These are phyloP conservation scores for Balakata baccata DNA, from an alignment of 345 rosid genomes.

Conservation along the genomic window DNA sequence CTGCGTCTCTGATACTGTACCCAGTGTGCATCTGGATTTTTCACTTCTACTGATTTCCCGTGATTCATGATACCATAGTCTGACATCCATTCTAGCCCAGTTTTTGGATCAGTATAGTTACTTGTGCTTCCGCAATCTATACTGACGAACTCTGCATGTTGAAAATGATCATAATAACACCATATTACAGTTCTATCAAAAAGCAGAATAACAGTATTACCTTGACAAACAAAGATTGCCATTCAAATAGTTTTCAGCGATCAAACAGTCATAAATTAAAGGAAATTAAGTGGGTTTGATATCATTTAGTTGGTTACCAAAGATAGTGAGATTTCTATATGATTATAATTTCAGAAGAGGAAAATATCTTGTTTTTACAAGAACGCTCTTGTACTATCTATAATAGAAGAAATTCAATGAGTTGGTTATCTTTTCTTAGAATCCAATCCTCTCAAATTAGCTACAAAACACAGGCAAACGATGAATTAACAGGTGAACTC, in stretches of 20 bases:
- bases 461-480: background rate
- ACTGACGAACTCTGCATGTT: slow-evolving; percentile 71
- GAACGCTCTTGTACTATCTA: no score
- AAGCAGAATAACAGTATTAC: no score
- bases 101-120: slow-evolving; percentile 60
- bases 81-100: slow-evolving; percentile 82
- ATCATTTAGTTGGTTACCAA: background rate
- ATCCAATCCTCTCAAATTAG: background rate
- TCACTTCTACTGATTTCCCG: slow-evolving; percentile 46
- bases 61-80: slow-evolving; percentile 53
- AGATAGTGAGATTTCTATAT: background rate
- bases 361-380: no score
- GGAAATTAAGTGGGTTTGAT: background rate
- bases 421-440: background rate
- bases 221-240: no score
- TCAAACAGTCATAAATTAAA: no score
- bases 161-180: background rate
- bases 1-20: slow-evolving; percentile 57
- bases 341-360: no score
- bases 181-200: no score
- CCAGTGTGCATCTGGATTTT: slow-evolving; percentile 37
- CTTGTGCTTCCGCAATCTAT: slow-evolving; percentile 82
- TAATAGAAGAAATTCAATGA: background rate
- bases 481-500: background rate
- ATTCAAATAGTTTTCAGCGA: no score